Base-by-base conservation (phyloP, 1,284 basidiomycete species). In the Ceratobasidium sp. region DNA sequence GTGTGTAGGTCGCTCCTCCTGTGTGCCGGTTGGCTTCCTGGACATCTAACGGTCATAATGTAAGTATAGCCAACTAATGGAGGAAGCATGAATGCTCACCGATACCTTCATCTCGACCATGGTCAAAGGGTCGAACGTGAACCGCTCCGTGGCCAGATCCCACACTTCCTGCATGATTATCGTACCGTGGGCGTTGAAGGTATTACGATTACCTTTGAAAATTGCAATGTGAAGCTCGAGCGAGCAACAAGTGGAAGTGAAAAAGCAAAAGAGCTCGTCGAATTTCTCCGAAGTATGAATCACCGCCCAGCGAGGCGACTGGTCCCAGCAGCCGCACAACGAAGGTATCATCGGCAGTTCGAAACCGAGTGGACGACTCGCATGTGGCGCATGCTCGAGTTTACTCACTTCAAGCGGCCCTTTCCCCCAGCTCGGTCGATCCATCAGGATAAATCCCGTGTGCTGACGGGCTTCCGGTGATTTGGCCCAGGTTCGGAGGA, bases 241-340 rank as follows among this genome's bases (percentile, higher is more conserved):
- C 4, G 37, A 20, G 47, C 69, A 73, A 31, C 69, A 73, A 3
- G 69, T 33, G 2, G 56, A 61, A 8, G 20, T 8, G 17, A 31
- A 49, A 33, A 31, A 73, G 4, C 15, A 23, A 26, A 73, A 73
- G 15, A 10, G 23, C 15, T 73, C 69, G 28, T n/a, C 28, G 26
- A 47, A 61, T 17, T 20, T n/a, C 13, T 26, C 1, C 20, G n/a
- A 28, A n/a, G 33, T 35, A 0, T n/a, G 37, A 3, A 31, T 15
- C 23, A 10, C 17, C 69, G 42, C 61, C 13, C 31, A 28, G 58
- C 39, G 58, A 4, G 28, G n/a, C 6, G 28, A 1, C 53, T 54
- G 23, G 33, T 39, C 66, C 69, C 69, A 73, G 31, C 69, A 73
- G 42, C 69, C 69, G 58, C 71, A 75, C 17, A 75, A 8, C 1